These are phyloP conservation scores for Tolypocladium nubicola DNA, from an alignment of 2,329 filamentous ascomycete genomes.

Conservation along the genomic window DNA sequence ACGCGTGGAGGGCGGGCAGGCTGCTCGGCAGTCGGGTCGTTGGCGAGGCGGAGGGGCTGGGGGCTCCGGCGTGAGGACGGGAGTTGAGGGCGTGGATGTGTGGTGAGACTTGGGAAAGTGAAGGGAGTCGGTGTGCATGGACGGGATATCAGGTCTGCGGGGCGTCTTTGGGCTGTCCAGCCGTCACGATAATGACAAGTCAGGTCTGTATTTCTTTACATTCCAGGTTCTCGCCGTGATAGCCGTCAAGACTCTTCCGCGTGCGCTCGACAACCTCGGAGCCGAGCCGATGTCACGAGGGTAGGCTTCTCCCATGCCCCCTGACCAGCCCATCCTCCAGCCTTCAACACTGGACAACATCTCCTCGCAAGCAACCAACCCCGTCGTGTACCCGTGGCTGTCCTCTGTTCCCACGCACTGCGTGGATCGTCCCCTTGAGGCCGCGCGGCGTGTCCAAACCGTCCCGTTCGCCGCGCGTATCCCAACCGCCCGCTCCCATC, in stretches of 20 bases:
- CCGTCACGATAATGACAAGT: not conserved
- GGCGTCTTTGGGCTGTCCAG: not conserved
- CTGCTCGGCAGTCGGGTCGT: not conserved
- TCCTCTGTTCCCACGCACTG: no score
- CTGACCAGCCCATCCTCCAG: not conserved
- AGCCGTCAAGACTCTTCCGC: not conserved
- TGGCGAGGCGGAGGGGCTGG: not conserved
- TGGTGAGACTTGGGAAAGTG: not conserved
- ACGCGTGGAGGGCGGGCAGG: conserved; percentile 2
- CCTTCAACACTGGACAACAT: not conserved
- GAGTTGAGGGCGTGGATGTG: not conserved
- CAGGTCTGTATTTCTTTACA: not conserved
- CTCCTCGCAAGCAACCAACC: not conserved
- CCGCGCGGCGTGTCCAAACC: no score
- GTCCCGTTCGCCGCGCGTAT: no score
- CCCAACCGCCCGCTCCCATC: not conserved
- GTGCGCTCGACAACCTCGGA: not conserved
- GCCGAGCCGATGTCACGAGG: not conserved
- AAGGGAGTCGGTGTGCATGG: not conserved
- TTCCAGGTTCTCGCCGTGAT: not conserved
- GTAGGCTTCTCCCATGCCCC: no score
- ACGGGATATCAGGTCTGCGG: not conserved
- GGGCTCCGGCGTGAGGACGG: not conserved
- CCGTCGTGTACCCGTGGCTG: no score
- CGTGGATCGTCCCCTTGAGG: no score